Percentiles rank a stretch among this genome's conserved stretches.
Evolutionary conservation across 805 yeast genomes (phyloP).

Genomic region (Saturnispora mendoncae): DNA sequence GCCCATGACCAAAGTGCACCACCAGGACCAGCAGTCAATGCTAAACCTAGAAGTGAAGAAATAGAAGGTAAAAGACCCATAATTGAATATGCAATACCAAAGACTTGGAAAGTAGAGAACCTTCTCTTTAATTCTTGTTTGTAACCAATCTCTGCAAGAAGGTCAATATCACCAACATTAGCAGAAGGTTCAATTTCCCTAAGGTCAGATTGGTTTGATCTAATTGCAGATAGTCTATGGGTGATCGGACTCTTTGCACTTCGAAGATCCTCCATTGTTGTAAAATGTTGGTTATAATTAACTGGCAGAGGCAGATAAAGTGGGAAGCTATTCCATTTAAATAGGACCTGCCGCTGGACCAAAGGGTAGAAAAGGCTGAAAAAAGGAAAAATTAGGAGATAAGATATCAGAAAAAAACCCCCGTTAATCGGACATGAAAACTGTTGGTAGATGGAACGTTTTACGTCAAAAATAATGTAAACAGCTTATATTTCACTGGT

Average conservation of each 20-base stretch:
- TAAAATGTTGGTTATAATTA: neutral
- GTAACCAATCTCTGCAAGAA: slow-evolving; percentile 50
- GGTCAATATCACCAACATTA: slow-evolving; percentile 26
- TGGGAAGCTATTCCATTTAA: neutral
- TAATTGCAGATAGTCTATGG: slow-evolving; percentile 17
- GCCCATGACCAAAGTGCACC: slow-evolving; percentile 52
- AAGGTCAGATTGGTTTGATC: slow-evolving; percentile 20
- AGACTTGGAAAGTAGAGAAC: slow-evolving; percentile 46
- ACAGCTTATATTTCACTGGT: too few relatives aligned
- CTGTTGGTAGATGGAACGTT: too few relatives aligned
- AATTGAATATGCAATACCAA: slow-evolving; percentile 56
- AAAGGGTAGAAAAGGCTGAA: neutral
- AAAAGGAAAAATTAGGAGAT: neutral
- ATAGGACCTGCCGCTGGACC: too few relatives aligned
- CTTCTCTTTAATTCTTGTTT: slow-evolving; percentile 59
- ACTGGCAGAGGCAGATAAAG: neutral
- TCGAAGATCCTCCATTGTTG: slow-evolving; percentile 6
- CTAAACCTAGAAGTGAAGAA: slow-evolving; percentile 52
- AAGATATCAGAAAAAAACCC: neutral
- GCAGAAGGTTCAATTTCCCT: slow-evolving; percentile 25
- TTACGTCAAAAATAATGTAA: too few relatives aligned
- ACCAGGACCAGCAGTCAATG: slow-evolving; percentile 56
- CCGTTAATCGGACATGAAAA: too few relatives aligned
- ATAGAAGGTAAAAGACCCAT: slow-evolving; percentile 61
- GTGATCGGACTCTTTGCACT: slow-evolving; percentile 13